A percentile compares a stretch with the other conserved stretches of the same genome.
These are phyloP conservation scores for Golovinomyces cichoracearum DNA, from an alignment of 2,329 filamentous ascomycete genomes.

Conservation along the genomic window DNA sequence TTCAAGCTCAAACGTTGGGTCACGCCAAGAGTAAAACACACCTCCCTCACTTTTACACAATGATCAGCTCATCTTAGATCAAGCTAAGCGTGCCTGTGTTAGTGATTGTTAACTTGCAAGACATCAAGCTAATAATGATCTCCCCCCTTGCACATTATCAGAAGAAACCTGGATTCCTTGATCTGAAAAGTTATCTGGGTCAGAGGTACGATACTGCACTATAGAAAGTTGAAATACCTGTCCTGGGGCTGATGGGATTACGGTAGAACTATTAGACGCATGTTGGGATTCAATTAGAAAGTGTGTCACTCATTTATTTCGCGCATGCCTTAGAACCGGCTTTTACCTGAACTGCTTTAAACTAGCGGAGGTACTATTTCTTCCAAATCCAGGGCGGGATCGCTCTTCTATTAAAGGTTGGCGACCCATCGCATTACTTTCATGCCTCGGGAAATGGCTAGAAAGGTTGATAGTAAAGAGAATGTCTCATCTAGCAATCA, in stretches of 20 bases:
- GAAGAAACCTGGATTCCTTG: too few species aligned
- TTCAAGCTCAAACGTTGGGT: too few species aligned
- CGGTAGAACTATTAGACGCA: background rate
- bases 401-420: background rate
- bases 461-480: background rate
- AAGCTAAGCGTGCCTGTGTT: too few species aligned
- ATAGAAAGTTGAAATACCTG: background rate
- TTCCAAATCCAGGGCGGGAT: background rate
- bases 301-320: background rate
- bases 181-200: background rate
- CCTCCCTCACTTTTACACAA: too few species aligned
- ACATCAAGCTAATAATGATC: too few species aligned
- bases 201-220: background rate
- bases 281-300: background rate
- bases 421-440: background rate
- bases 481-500: background rate
- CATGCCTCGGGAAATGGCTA: background rate
- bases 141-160: too few species aligned
- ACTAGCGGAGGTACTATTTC: background rate
- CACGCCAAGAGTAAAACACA: too few species aligned
- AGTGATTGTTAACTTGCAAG: too few species aligned
- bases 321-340: background rate
- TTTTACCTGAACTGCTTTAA: background rate
- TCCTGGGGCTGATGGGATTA: background rate
- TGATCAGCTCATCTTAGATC: too few species aligned